Conservation (phyloP, 371 early-diverging fungal genomes). For the Batrachochytrium dendrobatidis region DNA sequence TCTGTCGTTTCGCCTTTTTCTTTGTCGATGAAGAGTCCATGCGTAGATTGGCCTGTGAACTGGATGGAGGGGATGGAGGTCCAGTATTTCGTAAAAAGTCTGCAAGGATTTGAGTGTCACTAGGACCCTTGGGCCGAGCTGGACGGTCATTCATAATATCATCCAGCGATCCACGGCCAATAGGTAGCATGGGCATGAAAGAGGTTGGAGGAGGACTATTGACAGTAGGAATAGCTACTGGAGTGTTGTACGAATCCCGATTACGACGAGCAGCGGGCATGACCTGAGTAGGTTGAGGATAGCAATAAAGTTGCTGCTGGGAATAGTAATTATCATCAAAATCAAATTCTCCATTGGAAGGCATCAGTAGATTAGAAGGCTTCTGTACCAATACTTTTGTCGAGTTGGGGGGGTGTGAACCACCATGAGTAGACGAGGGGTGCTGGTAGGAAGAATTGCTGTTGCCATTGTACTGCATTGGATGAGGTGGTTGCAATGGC, state of each 20-base stretch:
- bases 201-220: neutral
- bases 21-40: slow-evolving; percentile 7
- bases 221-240: neutral
- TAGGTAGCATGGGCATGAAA: neutral
- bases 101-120: slow-evolving; percentile 20
- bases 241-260: neutral
- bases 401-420: too few relatives aligned
- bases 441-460: too few relatives aligned
- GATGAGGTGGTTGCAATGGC: too few relatives aligned
- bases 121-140: neutral
- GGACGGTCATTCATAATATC: neutral
- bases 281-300: too few relatives aligned
- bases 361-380: too few relatives aligned
- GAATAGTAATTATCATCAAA: too few relatives aligned
- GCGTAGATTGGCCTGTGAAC: slow-evolving; percentile 7
- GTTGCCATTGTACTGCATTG: too few relatives aligned
- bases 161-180: neutral
- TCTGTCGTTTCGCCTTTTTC: slow-evolving; percentile 17
- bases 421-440: too few relatives aligned
- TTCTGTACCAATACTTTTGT: too few relatives aligned
- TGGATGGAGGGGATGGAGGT: slow-evolving; percentile 11
- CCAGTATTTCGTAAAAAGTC: slow-evolving; percentile 26
- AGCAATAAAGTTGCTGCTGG: too few relatives aligned
- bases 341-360: too few relatives aligned
- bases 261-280: neutral